Evolutionary conservation across 2,329 filamentous ascomycete genomes (phyloP).

Genomic region (Emmonsiellopsis sp.): DNA sequence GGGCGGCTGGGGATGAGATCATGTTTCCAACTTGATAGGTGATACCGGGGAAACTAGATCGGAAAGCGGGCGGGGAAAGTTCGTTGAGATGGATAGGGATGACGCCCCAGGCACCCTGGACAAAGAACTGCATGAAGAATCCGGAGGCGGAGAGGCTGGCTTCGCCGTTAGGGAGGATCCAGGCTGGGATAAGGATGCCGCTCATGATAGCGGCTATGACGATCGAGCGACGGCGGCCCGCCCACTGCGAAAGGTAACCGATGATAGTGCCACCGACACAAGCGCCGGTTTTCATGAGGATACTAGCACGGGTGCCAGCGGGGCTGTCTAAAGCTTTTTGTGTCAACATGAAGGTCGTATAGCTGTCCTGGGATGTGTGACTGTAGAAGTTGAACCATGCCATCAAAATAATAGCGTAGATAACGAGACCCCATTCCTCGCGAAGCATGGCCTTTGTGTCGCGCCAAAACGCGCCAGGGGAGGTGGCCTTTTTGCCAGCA

Average conservation of each 20-base stretch:
- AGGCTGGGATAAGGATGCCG: constrained; percentile 60
- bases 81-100: constrained; percentile 63
- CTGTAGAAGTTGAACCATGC: constrained; percentile 67
- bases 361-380: constrained; percentile 72
- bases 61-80: constrained; percentile 50
- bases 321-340: constrained; percentile 60
- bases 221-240: constrained; percentile 54
- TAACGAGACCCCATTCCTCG: constrained; percentile 65
- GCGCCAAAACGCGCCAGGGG: constrained; percentile 50
- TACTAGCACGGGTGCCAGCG: constrained; percentile 62
- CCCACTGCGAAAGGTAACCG: constrained; percentile 65
- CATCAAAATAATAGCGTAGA: constrained; percentile 73
- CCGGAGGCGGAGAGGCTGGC: constrained; percentile 58
- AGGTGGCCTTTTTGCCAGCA: constrained; percentile 42
- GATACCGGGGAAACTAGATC: constrained; percentile 56
- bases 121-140: constrained; percentile 76
- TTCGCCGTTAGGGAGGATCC: constrained; percentile 51
- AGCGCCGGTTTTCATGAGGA: constrained; percentile 70
- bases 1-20: constrained; percentile 54
- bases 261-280: constrained; percentile 65
- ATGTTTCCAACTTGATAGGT: constrained; percentile 58
- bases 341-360: constrained; percentile 70
- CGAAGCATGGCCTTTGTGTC: constrained; percentile 60
- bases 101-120: constrained; percentile 69
- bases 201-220: constrained; percentile 57